Base-by-base conservation (phyloP, 352 stramenopile genomes). In the Pythium periplocum region DNA sequence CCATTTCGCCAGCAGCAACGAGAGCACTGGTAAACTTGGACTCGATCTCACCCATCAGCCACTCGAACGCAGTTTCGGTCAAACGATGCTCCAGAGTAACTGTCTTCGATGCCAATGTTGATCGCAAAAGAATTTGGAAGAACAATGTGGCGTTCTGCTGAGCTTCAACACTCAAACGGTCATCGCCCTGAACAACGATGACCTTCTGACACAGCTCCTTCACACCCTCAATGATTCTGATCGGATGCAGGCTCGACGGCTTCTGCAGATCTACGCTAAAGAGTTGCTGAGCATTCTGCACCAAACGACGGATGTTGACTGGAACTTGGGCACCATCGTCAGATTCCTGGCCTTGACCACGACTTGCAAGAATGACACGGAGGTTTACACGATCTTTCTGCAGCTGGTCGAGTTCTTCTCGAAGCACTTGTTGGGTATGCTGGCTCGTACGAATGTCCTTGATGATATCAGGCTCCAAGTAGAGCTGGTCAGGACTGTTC, bases 71-170 rank as follows among this genome's bases (percentile, higher is more conserved):
- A 4, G 94, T 95, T 58, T 98, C 82, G 1, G 86, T 98, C 46
- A 99, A 66, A 11, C 96, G 87, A 57, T 98, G 97, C 57, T 99
- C 93, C 53, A 98, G 82, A 32, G 98, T 79, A 4, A 99, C 87
- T 49, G 88, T 87, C 70, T 99, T 99, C n/a, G 78, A 96, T 11
- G 96, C 89, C 44, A 99, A 73, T 38, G 95, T 93, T 53, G 90
- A 98, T 7, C 97, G 87, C 43, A 99, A 74, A 47, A 99, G 68
- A 65, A 99, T 99, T 60, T 97, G 82, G 80, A 99, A 99, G 61
- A 99, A 89, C 26, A 98, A 75, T 3, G 96, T 99, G 32, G 97
- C 96, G 63, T 99, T 99, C 57, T 90, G 81, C 70, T 99, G 96
- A 1, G 96, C 97, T 80, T 99, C 96, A 44, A 94, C 76, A 76